A percentile compares a stretch with the other conserved stretches of the same genome.
Evolutionary conservation across 2,329 filamentous ascomycete species (phyloP).

Genomic region (Nemania bipapillata): DNA sequence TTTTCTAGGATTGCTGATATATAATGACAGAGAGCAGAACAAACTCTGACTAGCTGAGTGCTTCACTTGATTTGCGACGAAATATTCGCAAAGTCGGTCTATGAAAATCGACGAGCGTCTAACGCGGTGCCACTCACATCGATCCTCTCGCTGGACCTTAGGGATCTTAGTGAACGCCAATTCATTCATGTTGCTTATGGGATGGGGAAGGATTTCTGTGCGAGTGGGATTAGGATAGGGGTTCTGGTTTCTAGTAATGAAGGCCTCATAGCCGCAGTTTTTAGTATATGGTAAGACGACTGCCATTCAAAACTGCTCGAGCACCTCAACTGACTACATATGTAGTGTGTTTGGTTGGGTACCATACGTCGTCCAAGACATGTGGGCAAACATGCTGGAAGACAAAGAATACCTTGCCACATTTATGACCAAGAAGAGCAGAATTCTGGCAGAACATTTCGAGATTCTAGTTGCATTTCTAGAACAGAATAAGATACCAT

Average conservation of each 20-base stretch:
- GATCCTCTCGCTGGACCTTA: neutral
- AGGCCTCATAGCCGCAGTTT: neutral
- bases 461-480: too few relatives aligned
- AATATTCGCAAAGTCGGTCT: slow-evolving; percentile 1
- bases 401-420: neutral
- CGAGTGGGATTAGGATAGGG: neutral
- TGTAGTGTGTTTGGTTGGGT: neutral
- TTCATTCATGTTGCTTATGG: neutral
- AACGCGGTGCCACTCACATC: neutral
- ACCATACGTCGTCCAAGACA: neutral
- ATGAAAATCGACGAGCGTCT: neutral
- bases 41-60: too few relatives aligned
- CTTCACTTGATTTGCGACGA: neutral
- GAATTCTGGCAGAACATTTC: too few relatives aligned
- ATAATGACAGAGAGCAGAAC: too few relatives aligned
- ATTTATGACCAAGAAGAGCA: neutral
- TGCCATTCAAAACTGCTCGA: neutral
- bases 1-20: too few relatives aligned
- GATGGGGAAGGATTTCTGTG: slow-evolving; percentile 8
- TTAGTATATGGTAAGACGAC: neutral
- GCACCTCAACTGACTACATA: too few relatives aligned
- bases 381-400: neutral
- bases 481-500: too few relatives aligned
- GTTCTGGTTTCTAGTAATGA: neutral
- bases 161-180: neutral